Percentiles rank a stretch among this genome's conserved stretches.
Evolutionary conservation across 768 basidiomycete species (phyloP).

Genomic region (Rhodosporidiobolus sp.): DNA sequence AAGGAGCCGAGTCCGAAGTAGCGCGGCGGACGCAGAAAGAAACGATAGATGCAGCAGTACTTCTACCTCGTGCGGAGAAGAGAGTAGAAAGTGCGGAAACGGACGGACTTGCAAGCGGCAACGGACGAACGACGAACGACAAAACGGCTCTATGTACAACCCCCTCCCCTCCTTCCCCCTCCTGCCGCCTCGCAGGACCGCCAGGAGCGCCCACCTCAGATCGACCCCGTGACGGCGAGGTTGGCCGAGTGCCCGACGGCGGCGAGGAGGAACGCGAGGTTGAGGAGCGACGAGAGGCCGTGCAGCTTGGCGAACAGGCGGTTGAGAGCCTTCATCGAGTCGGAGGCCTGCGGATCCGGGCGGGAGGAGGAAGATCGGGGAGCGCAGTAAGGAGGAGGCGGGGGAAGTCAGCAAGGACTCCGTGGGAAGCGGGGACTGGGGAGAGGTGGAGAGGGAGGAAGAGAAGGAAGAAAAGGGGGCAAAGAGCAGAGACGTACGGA

Average conservation of each 20-base stretch:
- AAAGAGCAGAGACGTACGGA: slow-evolving; percentile 27
- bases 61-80: not conserved
- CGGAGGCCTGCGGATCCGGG: slow-evolving; percentile 23
- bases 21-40: not conserved
- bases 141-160: not conserved
- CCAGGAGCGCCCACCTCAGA: too few relatives aligned
- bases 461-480: not conserved
- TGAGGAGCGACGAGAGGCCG: slow-evolving; percentile 37
- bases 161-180: not conserved
- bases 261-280: slow-evolving; percentile 37
- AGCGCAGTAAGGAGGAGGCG: too few relatives aligned
- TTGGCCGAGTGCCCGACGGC: slow-evolving; percentile 20
- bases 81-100: not conserved
- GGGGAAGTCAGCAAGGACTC: not conserved
- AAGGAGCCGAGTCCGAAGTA: not conserved
- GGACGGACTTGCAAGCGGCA: too few relatives aligned
- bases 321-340: slow-evolving; percentile 36
- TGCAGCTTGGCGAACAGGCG: slow-evolving; percentile 36
- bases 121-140: too few relatives aligned
- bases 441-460: too few relatives aligned
- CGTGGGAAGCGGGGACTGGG: too few relatives aligned
- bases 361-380: not conserved
- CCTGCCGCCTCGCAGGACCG: not conserved
- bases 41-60: not conserved
- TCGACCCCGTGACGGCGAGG: slow-evolving; percentile 1